Evolutionary conservation across 2,329 filamentous ascomycete genomes (phyloP), one percentile per base, ranked within the genome.

Genomic region (Monosporascus sp.): DNA sequence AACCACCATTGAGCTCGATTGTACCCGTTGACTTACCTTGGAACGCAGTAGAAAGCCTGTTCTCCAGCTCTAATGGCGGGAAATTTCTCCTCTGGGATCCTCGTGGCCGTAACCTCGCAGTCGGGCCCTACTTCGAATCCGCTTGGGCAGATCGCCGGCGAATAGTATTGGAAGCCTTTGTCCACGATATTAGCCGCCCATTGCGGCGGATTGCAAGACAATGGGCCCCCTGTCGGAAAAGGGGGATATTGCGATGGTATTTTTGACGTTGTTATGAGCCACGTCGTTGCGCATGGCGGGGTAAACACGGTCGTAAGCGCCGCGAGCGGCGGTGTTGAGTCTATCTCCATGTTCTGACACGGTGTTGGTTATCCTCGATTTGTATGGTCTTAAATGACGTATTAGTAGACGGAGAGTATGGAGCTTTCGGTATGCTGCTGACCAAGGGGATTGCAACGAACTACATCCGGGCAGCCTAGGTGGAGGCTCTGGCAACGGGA

Each of bases 291-390:
- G 55, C 73, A 74, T 5, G 71, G 67, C 6, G 70, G 72, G 24
- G 62, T 69, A 58, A 74, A 75, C 44, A 74, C 57, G 45, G 71
- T 71, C 22, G 71, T 73, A 48, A 74, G 66, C 14, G 71, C 65
- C 37, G 69, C 68, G 38, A 75, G 63, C 50, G 65, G 64, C 47
- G 58, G 56, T 48, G 42, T 46, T n/a, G 42, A 17, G n/a, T 15
- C 42, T 24, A 31, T 31, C 42, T n/a, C 42, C 4, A 5, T 34
- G 31, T 34, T 34, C 9, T 14, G 31, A 14, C 31, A 5, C 9
- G 11, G 9, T 34, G 14, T 22, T 24, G 41, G 5, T 20, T 46
- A n/a, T 27, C 6, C 42, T 42, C 17, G 6, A 15, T 27, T 2
- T 15, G 42, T 22, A 15, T 15, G 14, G 3, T 27, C 6, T 31